These are phyloP conservation scores for Litsea cubeba DNA, from an alignment of 164 flowering plant genomes.

Conservation along the genomic window DNA sequence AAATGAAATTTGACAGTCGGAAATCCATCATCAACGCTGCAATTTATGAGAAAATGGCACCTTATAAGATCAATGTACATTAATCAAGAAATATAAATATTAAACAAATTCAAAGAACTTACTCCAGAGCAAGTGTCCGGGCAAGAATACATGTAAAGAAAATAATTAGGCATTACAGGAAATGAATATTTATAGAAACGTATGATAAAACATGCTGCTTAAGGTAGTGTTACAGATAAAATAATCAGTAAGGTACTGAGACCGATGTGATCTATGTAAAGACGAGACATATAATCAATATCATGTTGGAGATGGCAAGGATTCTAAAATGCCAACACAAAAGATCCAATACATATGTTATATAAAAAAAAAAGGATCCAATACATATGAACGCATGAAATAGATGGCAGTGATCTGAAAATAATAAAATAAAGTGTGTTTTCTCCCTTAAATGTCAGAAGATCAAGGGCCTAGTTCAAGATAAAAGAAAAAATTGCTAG, in stretches of 20 bases:
- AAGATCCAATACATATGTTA: too few species aligned
- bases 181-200: neutral
- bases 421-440: too few species aligned
- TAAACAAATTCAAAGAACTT: conserved; percentile 1
- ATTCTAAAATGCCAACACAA: too few species aligned
- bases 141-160: neutral
- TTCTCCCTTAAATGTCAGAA: too few species aligned
- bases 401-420: too few species aligned
- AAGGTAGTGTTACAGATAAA: neutral
- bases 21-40: conserved; percentile 78
- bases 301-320: too few species aligned
- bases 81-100: neutral
- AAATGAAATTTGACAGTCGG: conserved; percentile 66
- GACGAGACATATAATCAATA: too few species aligned
- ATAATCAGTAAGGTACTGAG: neutral
- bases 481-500: too few species aligned
- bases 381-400: too few species aligned
- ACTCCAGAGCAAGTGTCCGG: neutral
- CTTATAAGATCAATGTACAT: neutral
- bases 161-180: neutral
- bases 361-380: too few species aligned
- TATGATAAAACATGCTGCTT: neutral
- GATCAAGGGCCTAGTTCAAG: too few species aligned
- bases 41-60: conserved; percentile 3
- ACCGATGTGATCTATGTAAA: too few species aligned